Conservation (phyloP, 2,329 filamentous ascomycete species). For the Emergomyces orientalis region DNA sequence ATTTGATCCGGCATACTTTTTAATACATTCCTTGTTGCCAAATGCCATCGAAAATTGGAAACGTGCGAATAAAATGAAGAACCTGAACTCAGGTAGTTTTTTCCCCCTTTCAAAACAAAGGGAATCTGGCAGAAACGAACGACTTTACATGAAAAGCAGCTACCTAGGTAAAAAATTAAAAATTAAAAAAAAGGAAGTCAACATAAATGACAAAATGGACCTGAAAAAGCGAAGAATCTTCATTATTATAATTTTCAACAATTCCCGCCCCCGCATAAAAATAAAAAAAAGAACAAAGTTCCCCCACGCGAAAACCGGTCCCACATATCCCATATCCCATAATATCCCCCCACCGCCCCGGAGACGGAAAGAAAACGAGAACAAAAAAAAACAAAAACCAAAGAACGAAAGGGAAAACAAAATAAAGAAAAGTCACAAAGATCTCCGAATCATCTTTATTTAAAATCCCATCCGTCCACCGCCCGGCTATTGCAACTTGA, state of each 20-base stretch:
- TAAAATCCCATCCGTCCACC: neutral
- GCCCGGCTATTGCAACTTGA: neutral
- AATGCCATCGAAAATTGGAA: neutral
- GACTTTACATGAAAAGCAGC: neutral
- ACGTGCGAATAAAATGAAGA: neutral
- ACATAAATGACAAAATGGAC: no score
- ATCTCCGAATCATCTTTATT: constrained; percentile 20
- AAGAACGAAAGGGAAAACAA: neutral
- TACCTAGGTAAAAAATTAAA: no score
- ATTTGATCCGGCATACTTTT: neutral
- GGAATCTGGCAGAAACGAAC: neutral
- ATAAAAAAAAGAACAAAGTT: neutral
- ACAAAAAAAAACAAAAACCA: neutral
- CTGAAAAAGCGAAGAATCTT: no score
- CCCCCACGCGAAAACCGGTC: neutral
- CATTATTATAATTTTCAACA: neutral
- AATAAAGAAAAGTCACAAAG: neutral
- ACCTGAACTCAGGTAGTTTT: neutral
- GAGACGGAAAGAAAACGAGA: neutral
- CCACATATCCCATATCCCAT: neutral
- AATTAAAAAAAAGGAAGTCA: neutral
- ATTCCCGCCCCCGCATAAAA: neutral
- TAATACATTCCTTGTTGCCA: no score
- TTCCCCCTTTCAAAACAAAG: no score
- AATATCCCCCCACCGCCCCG: neutral